These are phyloP conservation scores for Mucor saturninus DNA, from an alignment of 371 early-diverging fungal species.

Conservation along the genomic window DNA sequence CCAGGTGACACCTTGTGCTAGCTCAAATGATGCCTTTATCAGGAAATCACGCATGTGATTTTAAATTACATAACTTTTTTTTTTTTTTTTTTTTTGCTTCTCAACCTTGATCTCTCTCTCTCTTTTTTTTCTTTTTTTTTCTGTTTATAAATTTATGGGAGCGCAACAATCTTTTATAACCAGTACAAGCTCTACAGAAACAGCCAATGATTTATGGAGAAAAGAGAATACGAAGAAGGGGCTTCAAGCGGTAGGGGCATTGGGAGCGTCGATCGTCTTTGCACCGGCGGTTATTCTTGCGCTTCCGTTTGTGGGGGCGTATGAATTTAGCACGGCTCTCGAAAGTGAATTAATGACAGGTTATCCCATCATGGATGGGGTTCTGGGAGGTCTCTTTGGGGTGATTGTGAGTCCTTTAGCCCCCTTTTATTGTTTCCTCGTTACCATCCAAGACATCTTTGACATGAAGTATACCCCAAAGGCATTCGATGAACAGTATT, in stretches of 20 bases:
- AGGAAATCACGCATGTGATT: not conserved
- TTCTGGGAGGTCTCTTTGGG: conserved; percentile 34
- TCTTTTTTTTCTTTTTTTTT: conserved; percentile 12
- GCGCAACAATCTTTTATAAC: not conserved
- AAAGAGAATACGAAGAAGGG: conserved; percentile 31
- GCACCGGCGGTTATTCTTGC: conserved; percentile 36
- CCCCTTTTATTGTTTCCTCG: conserved; percentile 33
- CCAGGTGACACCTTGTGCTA: no score
- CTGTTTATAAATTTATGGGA: conserved; percentile 4
- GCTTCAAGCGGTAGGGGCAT: conserved; percentile 18
- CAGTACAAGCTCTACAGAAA: conserved; percentile 4
- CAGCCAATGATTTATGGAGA: conserved; percentile 30
- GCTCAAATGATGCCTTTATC: not conserved
- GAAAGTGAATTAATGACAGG: conserved; percentile 32
- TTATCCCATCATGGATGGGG: conserved; percentile 19
- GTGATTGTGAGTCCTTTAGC: conserved; percentile 34
- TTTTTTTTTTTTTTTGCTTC: not conserved
- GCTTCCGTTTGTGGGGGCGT: conserved; percentile 39
- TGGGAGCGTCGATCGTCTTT: conserved; percentile 22
- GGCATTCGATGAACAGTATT: conserved; percentile 25
- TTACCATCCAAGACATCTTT: conserved; percentile 26
- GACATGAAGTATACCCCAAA: not conserved
- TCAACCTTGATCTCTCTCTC: not conserved
- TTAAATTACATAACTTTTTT: not conserved
- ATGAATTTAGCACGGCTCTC: conserved; percentile 29